phyloP scores from a whole-genome alignment of 257 asterid genomes.

The Anisodus acutangulus region DNA sequence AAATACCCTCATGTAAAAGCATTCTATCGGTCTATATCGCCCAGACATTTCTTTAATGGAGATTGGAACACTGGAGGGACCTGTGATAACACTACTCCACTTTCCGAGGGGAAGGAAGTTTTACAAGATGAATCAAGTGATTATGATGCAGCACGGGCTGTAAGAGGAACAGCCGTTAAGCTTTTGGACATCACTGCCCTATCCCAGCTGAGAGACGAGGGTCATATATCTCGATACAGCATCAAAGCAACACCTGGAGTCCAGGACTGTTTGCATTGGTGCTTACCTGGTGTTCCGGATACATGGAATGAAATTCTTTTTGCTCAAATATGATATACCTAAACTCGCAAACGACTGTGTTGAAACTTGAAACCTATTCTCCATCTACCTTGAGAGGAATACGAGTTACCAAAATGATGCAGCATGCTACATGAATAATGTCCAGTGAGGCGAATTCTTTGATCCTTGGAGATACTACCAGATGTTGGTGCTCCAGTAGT shows the following conservation, averaged over 20 bases:
- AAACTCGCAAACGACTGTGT: background rate
- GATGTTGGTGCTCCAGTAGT: no score
- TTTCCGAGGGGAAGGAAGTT: conserved; percentile 74
- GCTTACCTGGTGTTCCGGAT: conserved; percentile 95
- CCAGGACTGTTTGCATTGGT: conserved; percentile 98
- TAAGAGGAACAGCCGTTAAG: conserved; percentile 65
- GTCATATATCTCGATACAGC: conserved; percentile 88
- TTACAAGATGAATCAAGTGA: conserved; percentile 69
- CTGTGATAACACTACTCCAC: conserved; percentile 84
- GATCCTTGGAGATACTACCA: background rate
- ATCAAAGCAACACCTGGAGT: conserved; percentile 72
- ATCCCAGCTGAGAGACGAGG: conserved; percentile 91
- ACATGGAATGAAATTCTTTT: conserved; percentile 87
- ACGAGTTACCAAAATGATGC: background rate
- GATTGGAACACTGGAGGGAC: conserved; percentile 98
- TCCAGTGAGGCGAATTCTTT: background rate
- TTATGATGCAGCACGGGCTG: conserved; percentile 73
- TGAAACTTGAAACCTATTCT: background rate
- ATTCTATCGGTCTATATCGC: conserved; percentile 76
- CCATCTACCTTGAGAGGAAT: background rate
- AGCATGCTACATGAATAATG: background rate
- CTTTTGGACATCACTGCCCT: conserved; percentile 73
- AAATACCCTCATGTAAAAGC: conserved; percentile 69
- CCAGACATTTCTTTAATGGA: conserved; percentile 91
- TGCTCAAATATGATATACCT: conserved; percentile 53